Base-by-base conservation (phyloP, 768 basidiomycete species). In the Suillus discolor region DNA sequence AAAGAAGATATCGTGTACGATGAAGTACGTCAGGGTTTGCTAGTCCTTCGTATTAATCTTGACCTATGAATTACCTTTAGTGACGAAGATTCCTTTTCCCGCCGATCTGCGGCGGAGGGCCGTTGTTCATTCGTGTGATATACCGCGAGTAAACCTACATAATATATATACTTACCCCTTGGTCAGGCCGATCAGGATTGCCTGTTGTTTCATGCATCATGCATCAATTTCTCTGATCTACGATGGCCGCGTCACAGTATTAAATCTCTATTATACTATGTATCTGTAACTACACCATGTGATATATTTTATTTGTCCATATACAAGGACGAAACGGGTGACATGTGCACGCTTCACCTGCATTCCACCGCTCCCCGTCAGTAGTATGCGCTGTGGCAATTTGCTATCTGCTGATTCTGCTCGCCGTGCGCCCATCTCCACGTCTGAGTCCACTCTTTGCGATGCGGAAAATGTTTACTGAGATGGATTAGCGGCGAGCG, bases 1-100 rank as follows among this genome's bases (percentile, higher is more conserved):
- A 66, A 62, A 3, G 70, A 67, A 45, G 75, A 76, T 39, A 11
- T 23, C 11, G 28, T 74, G 28, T 31, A 31, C 16, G 53, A 31
- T 0, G 53, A 54, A 18, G 53, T 54, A 31, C 18, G 53, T 54
- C 53, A 18, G 53, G 9, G 16, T 31, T 54, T 54, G 18, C 16
- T 54, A 2, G 28, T 5, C 16, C 9, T 18, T 54, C 53, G 4
- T 28, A 54, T 31, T 31, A 28, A 54, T 54, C 28, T 28, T 53
- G 25, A 53, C 25, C 25, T 25, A 18, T 18, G 25, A 53, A 31
- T 53, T 8, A 9, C 28, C 8, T 51, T 18, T 16, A 53, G 25
- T 3, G 51, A 53, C 16, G 28, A 53, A 8, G 51, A 53, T 16
- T 28, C 23, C 23, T 6, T 28, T 53, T 8, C 51, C 16, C 51